Base-by-base conservation (phyloP, 2,329 filamentous ascomycete genomes). In the Rhytidhysteron rufulum region DNA sequence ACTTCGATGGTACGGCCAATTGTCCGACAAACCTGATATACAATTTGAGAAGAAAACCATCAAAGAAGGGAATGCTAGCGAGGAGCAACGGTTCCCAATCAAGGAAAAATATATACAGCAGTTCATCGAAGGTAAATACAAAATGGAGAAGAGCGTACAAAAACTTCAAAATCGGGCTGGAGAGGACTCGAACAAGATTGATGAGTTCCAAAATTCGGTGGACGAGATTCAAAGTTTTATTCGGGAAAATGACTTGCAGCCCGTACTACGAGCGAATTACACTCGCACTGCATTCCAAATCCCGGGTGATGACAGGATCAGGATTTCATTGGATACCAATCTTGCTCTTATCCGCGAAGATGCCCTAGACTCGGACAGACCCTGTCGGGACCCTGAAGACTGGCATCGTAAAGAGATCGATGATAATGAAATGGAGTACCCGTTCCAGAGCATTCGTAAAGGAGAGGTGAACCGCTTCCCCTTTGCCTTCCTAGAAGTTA, bases 361-460 rank as follows among this genome's bases (percentile, higher is more conserved):
- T 54, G 68, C 85, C 2, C 74, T 98, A 36, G 91, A 97, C 60
- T 62, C 71, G 21, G 82, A 88, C 49, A 79, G 89, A n/a, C 90
- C 91, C 0, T 96, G 90, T 67, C 85, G 93, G 48, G 85, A 95
- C 49, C 86, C 88, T 0, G 77, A 84, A 9, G 81, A 89, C 51
- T 98, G 93, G 93, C 93, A 97, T 64, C 83, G 93, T 38, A 75
- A 77, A 17, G 93, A 98, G 55, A 90, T 98, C 54, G 93, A 98
- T 60, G 81, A 84, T 50, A 76, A 74, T 45, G 79, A 80, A 53
- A 86, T 96, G 79, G 79, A 85, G 32, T 97, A 88, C 54, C 93
- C 93, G 0, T 98, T 95, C 73, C 78, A 78, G 39, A 79, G 83
- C 42, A 85, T 97, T 60, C 87, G 90, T 58, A 88, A 91, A 65